These are phyloP conservation scores for Cryphonectria japonica DNA, from an alignment of 2,329 filamentous ascomycete genomes.

Conservation along the genomic window DNA sequence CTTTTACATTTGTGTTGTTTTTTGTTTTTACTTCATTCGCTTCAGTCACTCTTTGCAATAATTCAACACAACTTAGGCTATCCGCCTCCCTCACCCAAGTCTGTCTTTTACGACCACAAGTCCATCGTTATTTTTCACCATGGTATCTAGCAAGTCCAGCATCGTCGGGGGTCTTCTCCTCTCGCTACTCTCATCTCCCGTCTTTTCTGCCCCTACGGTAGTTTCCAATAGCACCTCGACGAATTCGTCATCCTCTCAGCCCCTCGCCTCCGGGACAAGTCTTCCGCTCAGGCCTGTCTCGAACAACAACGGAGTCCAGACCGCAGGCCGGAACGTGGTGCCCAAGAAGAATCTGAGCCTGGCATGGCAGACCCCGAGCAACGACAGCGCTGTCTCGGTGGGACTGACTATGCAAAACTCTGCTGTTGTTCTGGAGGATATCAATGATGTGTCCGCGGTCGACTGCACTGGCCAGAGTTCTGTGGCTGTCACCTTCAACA, in stretches of 20 bases:
- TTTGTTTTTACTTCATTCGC: background rate
- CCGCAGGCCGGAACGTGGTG: constrained; percentile 21
- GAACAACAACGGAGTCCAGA: background rate
- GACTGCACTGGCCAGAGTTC: constrained; percentile 56
- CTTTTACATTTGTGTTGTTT: constrained; percentile 8
- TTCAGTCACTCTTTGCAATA: constrained; percentile 3
- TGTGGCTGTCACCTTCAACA: constrained; percentile 37
- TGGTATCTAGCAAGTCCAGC: background rate
- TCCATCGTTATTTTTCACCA: background rate
- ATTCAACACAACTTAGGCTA: constrained; percentile 5
- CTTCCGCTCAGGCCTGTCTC: constrained; percentile 20
- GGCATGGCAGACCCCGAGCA: constrained; percentile 35
- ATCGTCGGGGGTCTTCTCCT: background rate
- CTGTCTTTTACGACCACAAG: background rate
- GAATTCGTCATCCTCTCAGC: background rate
- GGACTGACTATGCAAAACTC: constrained; percentile 50
- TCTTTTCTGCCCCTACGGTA: background rate
- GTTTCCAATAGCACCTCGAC: background rate
- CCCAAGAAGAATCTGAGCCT: constrained; percentile 24
- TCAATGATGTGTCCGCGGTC: constrained; percentile 56
- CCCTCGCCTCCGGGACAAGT: constrained; percentile 8
- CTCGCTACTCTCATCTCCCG: background rate
- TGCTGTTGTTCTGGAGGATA: constrained; percentile 33
- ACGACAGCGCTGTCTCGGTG: constrained; percentile 54
- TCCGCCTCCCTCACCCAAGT: constrained; percentile 7